A percentile compares a stretch with the other conserved stretches of the same genome.
phyloP scores from a whole-genome alignment of 768 basidiomycete genomes.

The Mycena leptocephala region DNA sequence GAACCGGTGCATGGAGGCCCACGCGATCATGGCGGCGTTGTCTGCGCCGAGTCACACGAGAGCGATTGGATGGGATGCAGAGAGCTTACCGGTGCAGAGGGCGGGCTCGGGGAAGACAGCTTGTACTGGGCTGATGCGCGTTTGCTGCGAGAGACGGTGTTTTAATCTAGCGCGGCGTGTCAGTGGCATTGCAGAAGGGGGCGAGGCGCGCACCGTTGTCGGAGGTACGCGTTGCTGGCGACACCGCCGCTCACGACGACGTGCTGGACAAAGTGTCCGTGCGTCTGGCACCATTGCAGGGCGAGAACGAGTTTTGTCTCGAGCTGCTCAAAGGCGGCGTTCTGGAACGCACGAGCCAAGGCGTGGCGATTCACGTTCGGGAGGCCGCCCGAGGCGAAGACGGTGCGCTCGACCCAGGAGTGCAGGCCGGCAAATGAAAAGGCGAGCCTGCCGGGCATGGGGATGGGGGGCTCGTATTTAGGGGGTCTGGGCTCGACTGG shows the following conservation, averaged over 20 bases:
- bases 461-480: constrained; percentile 56
- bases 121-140: constrained; percentile 51
- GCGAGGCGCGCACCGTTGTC: constrained; percentile 66
- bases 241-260: constrained; percentile 95
- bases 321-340: constrained; percentile 79
- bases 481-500: constrained; percentile 45
- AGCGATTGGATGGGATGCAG: not conserved
- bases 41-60: constrained; percentile 62
- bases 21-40: constrained; percentile 97
- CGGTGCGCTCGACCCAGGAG: constrained; percentile 75
- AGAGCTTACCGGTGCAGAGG: constrained; percentile 83
- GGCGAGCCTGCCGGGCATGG: constrained; percentile 68
- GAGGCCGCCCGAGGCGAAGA: constrained; percentile 62
- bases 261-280: constrained; percentile 64
- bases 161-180: constrained; percentile 45
- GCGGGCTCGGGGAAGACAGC: constrained; percentile 83
- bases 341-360: constrained; percentile 83
- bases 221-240: constrained; percentile 85
- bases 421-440: constrained; percentile 91
- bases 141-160: too few species aligned
- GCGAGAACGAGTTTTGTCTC: constrained; percentile 80
- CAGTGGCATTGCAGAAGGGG: not conserved
- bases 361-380: constrained; percentile 61
- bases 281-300: constrained; percentile 58
- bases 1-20: constrained; percentile 91